phyloP scores from a whole-genome alignment of 208 protist species.

The Crithidia fasciculata region DNA sequence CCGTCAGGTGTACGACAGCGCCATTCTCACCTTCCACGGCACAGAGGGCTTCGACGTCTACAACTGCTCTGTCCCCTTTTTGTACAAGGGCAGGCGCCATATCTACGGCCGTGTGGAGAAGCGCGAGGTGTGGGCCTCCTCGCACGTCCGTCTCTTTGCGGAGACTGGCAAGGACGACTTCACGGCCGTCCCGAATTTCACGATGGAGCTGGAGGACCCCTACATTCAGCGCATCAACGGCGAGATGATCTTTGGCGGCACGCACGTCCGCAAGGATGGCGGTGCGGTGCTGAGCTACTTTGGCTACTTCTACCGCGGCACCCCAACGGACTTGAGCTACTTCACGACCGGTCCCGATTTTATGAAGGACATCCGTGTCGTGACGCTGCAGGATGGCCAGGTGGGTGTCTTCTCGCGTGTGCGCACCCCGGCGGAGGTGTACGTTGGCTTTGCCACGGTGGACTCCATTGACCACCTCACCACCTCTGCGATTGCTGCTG shows the following conservation, averaged over 20 bases:
- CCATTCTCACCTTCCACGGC: constrained; percentile 50
- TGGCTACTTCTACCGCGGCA: constrained; percentile 59
- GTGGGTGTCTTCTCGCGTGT: constrained; percentile 65
- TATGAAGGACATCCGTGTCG: constrained; percentile 65
- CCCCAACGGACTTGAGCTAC: constrained; percentile 41
- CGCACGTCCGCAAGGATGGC: constrained; percentile 46
- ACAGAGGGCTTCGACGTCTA: constrained; percentile 62
- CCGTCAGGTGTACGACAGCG: constrained; percentile 51
- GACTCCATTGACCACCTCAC: constrained; percentile 51
- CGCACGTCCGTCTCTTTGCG: constrained; percentile 56
- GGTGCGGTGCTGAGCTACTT: constrained; percentile 47
- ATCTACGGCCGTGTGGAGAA: constrained; percentile 61
- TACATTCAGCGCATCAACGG: constrained; percentile 52
- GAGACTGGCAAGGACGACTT: constrained; percentile 68
- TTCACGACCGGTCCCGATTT: constrained; percentile 51
- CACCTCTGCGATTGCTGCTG: constrained; percentile 40
- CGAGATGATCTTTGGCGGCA: constrained; percentile 56
- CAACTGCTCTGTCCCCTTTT: constrained; percentile 65
- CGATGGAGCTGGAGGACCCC: constrained; percentile 57
- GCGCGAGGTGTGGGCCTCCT: constrained; percentile 51
- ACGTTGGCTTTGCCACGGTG: constrained; percentile 65
- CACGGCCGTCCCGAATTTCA: constrained; percentile 37
- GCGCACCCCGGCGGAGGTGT: constrained; percentile 47
- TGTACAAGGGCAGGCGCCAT: constrained; percentile 55
- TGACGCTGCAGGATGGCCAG: constrained; percentile 46